These are phyloP conservation scores for Ochromonas danica DNA, from an alignment of 108 stramenopile species.

Conservation along the genomic window DNA sequence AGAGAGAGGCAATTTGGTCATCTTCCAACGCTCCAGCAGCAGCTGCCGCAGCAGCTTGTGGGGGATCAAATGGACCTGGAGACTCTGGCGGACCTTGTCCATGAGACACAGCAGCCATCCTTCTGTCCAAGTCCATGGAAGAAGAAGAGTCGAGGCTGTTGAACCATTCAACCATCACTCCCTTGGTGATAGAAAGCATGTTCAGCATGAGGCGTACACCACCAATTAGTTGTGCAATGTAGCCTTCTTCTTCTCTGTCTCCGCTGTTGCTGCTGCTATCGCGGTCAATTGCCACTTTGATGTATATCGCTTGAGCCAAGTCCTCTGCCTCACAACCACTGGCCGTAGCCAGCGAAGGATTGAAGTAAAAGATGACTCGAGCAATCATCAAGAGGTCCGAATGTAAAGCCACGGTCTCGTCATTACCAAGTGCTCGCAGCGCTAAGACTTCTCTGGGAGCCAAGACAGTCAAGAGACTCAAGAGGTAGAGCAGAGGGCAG, in stretches of 20 bases:
- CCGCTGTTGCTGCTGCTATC: no score
- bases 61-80: no score
- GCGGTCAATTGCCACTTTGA: neutral
- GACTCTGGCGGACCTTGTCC: neutral
- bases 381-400: neutral
- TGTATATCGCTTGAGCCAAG: neutral
- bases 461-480: no score
- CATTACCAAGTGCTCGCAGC: no score
- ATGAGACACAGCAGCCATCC: neutral
- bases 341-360: neutral
- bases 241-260: neutral
- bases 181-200: neutral
- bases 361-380: conserved; percentile 2
- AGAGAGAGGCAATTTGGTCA: neutral
- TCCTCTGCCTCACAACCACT: neutral
- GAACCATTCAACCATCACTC: no score
- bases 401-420: no score
- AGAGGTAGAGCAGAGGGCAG: no score
- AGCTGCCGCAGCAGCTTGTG: no score
- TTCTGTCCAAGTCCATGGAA: neutral
- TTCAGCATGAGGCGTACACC: neutral
- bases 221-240: neutral
- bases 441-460: no score
- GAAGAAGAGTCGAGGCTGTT: neutral
- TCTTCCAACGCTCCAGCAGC: neutral